Conservation (phyloP, 352 stramenopile species). For the Globisporangium irregulare region DNA sequence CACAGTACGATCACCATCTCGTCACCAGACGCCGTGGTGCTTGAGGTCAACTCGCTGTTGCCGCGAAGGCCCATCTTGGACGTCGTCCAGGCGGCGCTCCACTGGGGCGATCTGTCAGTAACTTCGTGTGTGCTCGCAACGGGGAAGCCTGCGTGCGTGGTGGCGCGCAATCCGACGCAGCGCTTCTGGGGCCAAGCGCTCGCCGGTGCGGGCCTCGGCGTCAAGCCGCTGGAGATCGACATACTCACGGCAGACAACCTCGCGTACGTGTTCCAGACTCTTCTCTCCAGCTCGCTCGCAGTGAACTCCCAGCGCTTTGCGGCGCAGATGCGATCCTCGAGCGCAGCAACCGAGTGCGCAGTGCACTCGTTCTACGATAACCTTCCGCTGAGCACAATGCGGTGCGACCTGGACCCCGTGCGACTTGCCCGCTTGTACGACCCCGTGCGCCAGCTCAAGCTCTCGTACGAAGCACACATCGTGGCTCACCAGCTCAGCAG, state of each 20-base stretch:
- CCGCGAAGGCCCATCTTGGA: slow-evolving; percentile 36
- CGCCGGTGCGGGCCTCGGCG: slow-evolving; percentile 33
- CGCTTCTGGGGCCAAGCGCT: slow-evolving; percentile 58
- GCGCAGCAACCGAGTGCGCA: slow-evolving; percentile 40
- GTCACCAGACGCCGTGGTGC: slow-evolving; percentile 17
- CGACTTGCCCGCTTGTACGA: slow-evolving; percentile 71
- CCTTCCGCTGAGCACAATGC: slow-evolving; percentile 64
- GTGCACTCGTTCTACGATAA: slow-evolving; percentile 64
- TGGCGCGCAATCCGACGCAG: slow-evolving; percentile 35
- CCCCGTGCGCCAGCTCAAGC: slow-evolving; percentile 54
- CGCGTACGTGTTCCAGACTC: slow-evolving; percentile 32
- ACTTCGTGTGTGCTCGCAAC: slow-evolving; percentile 42
- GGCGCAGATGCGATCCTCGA: slow-evolving; percentile 29
- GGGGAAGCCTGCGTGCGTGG: slow-evolving; percentile 47
- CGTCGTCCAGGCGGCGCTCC: slow-evolving; percentile 32
- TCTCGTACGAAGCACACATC: slow-evolving; percentile 69
- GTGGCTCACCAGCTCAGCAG: slow-evolving; percentile 45
- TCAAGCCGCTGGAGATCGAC: slow-evolving; percentile 38
- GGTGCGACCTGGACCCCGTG: slow-evolving; percentile 61
- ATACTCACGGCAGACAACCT: slow-evolving; percentile 35
- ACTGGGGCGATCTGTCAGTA: slow-evolving; percentile 61
- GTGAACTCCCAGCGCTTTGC: slow-evolving; percentile 30
- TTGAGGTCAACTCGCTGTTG: slow-evolving; percentile 43
- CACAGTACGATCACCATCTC: no score
- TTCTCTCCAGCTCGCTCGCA: slow-evolving; percentile 30